Evolutionary conservation across 2,329 filamentous ascomycete species (phyloP).

Genomic region (Fragosphaeria purpurea): DNA sequence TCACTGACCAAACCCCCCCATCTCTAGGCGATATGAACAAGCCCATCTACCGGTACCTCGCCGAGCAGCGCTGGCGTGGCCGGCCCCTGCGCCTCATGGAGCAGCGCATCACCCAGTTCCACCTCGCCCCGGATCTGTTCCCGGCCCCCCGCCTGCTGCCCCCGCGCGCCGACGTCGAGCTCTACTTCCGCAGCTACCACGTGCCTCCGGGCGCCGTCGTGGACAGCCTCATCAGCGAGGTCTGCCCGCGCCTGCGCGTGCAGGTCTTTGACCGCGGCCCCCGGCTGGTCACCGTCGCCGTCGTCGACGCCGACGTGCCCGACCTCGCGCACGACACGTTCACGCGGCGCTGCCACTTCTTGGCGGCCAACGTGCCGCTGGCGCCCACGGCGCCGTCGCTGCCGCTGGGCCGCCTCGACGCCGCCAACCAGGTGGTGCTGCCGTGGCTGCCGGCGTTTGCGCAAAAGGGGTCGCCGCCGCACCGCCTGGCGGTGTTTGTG

Average conservation of each 20-base stretch:
- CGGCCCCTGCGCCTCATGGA: conserved; percentile 70
- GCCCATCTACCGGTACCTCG: conserved; percentile 87
- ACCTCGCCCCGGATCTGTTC: conserved; percentile 79
- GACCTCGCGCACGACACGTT: conserved; percentile 66
- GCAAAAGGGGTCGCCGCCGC: conserved; percentile 85
- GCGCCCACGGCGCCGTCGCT: conserved; percentile 46
- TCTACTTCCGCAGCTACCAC: conserved; percentile 65
- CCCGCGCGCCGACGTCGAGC: conserved; percentile 66
- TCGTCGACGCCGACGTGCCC: conserved; percentile 87
- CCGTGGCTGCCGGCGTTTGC: conserved; percentile 81
- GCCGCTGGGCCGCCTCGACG: conserved; percentile 51
- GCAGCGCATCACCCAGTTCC: conserved; percentile 80
- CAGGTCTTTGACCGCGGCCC: conserved; percentile 77
- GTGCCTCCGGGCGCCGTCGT: conserved; percentile 71
- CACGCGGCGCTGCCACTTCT: conserved; percentile 73
- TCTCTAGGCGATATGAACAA: conserved; percentile 80
- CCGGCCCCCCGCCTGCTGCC: conserved; percentile 59
- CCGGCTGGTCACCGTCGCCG: conserved; percentile 72
- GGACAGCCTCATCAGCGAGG: conserved; percentile 62
- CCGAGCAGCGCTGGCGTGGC: conserved; percentile 76
- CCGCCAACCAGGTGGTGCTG: conserved; percentile 55
- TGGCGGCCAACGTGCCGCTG: conserved; percentile 58
- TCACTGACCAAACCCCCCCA: neutral
- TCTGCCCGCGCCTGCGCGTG: conserved; percentile 64
- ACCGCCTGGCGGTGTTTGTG: conserved; percentile 75